Evolutionary conservation across 2,329 filamentous ascomycete genomes (phyloP).

Genomic region (Xylariaceae sp.): DNA sequence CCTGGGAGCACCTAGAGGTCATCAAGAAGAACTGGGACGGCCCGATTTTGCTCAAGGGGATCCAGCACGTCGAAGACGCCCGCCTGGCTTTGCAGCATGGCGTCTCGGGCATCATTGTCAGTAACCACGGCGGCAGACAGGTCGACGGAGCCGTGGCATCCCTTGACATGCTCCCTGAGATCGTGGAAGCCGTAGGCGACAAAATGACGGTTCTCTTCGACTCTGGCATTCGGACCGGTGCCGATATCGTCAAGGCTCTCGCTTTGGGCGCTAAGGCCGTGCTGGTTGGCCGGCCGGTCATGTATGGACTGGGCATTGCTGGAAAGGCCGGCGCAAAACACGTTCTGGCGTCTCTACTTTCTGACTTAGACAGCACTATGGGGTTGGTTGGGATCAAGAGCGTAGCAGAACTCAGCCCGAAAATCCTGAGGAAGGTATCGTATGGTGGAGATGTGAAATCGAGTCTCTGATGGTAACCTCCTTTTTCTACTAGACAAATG

Average conservation of each 20-base stretch:
- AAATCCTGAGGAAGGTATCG: slow-evolving; percentile 34
- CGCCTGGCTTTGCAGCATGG: slow-evolving; percentile 20
- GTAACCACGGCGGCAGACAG: slow-evolving; percentile 57
- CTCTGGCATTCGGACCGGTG: slow-evolving; percentile 54
- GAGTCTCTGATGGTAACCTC: slow-evolving; percentile 25
- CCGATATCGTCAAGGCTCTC: slow-evolving; percentile 56
- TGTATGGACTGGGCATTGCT: slow-evolving; percentile 39
- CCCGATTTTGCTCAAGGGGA: slow-evolving; percentile 34
- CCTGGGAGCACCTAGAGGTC: slow-evolving; percentile 27
- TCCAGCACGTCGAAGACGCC: slow-evolving; percentile 34
- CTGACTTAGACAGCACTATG: slow-evolving; percentile 30
- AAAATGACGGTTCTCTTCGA: slow-evolving; percentile 60
- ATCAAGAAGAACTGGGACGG: slow-evolving; percentile 30
- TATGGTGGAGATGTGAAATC: slow-evolving; percentile 35
- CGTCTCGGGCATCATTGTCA: slow-evolving; percentile 45
- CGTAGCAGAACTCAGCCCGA: slow-evolving; percentile 36
- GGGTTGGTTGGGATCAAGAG: slow-evolving; percentile 34
- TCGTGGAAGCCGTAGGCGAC: slow-evolving; percentile 58
- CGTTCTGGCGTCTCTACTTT: slow-evolving; percentile 27
- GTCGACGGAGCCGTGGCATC: slow-evolving; percentile 52
- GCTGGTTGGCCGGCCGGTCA: slow-evolving; percentile 57
- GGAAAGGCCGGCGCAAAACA: slow-evolving; percentile 29
- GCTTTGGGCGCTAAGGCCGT: slow-evolving; percentile 51
- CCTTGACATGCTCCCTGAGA: slow-evolving; percentile 55
- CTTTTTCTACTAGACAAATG: background rate